phyloP scores from a whole-genome alignment of 1,284 basidiomycete genomes.

The Ustilago esculenta region DNA sequence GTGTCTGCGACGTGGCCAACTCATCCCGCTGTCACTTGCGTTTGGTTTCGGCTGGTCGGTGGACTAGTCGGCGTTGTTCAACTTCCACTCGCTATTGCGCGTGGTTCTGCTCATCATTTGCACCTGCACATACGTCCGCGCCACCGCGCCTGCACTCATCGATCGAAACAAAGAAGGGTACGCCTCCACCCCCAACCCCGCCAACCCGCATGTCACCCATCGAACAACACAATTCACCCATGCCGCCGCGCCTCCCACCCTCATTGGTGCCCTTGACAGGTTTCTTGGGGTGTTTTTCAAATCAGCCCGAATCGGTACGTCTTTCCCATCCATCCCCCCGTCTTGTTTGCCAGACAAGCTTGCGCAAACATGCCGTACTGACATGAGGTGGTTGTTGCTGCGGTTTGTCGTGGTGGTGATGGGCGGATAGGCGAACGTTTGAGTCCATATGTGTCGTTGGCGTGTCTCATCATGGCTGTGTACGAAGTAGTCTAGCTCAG shows the following conservation, averaged over 20 bases:
- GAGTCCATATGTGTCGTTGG: conserved; percentile 64
- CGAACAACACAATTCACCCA: no score
- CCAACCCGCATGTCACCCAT: no score
- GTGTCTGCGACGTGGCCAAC: no score
- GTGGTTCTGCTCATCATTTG: conserved; percentile 93
- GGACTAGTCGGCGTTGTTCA: conserved; percentile 90
- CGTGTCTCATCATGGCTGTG: conserved; percentile 64
- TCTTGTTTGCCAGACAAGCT: no score
- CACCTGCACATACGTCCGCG: conserved; percentile 94
- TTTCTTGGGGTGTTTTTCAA: conserved; percentile 65
- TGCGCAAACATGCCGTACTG: no score
- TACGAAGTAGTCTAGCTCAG: conserved; percentile 49
- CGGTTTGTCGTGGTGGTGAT: no score
- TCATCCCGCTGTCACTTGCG: not conserved
- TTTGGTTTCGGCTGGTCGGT: not conserved
- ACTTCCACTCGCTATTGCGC: conserved; percentile 93
- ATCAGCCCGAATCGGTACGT: conserved; percentile 62
- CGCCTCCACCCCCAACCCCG: conserved; percentile 1
- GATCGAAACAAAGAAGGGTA: conserved; percentile 93
- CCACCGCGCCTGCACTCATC: conserved; percentile 85
- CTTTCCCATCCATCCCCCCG: rapidly evolving
- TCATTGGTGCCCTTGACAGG: conserved; percentile 22
- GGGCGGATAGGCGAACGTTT: conserved; percentile 58
- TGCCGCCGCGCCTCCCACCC: no score
- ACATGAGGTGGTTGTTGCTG: no score